Evolutionary conservation across 2,329 filamentous ascomycete species (phyloP).

Genomic region (Oidium heveae): DNA sequence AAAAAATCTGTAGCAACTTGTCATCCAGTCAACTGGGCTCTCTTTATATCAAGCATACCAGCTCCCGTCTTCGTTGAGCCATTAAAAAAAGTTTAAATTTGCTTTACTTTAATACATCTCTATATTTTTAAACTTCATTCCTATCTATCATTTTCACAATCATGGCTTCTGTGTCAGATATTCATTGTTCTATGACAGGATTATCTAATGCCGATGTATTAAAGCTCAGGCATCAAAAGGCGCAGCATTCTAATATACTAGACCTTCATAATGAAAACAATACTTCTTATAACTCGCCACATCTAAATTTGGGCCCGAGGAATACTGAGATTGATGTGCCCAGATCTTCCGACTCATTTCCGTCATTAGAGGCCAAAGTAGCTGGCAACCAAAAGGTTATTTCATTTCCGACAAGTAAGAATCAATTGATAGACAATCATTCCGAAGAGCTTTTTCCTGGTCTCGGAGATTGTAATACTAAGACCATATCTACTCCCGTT

Average conservation of each 20-base stretch:
- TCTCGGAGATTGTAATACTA: constrained; percentile 37
- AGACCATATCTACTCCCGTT: constrained; percentile 37
- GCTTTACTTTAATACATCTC: no score
- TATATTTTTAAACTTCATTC: no score
- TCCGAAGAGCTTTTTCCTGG: constrained; percentile 89
- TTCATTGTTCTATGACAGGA: constrained; percentile 6
- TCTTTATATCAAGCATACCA: no score
- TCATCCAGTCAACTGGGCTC: no score
- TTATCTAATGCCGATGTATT: constrained; percentile 25
- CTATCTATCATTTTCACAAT: not conserved
- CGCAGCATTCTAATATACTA: constrained; percentile 44
- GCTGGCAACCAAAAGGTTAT: constrained; percentile 43
- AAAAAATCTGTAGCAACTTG: no score
- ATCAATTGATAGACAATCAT: constrained; percentile 42
- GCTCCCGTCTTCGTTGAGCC: no score
- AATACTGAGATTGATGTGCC: not conserved
- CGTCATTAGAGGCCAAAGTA: constrained; percentile 32
- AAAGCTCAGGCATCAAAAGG: constrained; percentile 32
- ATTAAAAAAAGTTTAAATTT: no score
- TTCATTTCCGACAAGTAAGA: constrained; percentile 15
- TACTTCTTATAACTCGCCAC: constrained; percentile 18
- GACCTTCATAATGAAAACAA: constrained; percentile 68
- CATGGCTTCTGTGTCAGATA: constrained; percentile 11
- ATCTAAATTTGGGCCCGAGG: not conserved
- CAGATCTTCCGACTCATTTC: constrained; percentile 16